Base-by-base conservation (phyloP, 2,329 filamentous ascomycete species). In the Macroventuria anomochaeta region DNA sequence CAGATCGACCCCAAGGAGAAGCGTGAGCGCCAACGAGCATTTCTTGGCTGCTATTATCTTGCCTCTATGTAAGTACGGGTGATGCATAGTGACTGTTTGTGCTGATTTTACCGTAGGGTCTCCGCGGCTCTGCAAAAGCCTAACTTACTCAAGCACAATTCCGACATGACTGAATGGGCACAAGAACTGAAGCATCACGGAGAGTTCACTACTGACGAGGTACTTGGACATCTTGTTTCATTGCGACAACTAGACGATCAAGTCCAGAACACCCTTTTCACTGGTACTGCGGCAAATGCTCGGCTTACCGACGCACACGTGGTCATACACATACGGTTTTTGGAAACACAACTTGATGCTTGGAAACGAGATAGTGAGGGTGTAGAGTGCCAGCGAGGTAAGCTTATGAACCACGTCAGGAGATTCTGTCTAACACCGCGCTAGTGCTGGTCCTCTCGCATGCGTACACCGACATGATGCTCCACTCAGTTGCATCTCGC, bases 21-120 rank as follows among this genome's bases (percentile, higher is more conserved):
- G 28, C 55, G 63, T 13, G 69, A 71, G 31, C 64, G 66, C 15
- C 61, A 73, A 31, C 62, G 70, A 25, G 58, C 71, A 0, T 71
- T 69, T 29, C 57, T 74, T 20, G 71, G 69, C 1, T 73, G 69
- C 38, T 74, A 73, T 25, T 72, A 71, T 20, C 51, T 74, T 13
- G 67, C 70, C 0, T 72, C 71, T 1, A 63, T 67, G 70, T 71
- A 55, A 18, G 62, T 52, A 13, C 10, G 2, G 3, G 5, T 23
- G 15, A 4, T 12, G 2, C 13, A 13, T n/a, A 13, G 7, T 18
- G 5, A 3, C 28, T 15, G 5, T 12, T 5, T 6, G 5, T 32
- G 20, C 17, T 62, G 25, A 59, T 15, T 13, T 3, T 25, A n/a
- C 1, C 4, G 7, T 31, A 73, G 71, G 57, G 58, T 73, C 20